Percentiles rank a stretch among this genome's conserved stretches.
phyloP scores from a whole-genome alignment of 1,284 basidiomycete genomes.

The Gymnopus androsaceus region DNA sequence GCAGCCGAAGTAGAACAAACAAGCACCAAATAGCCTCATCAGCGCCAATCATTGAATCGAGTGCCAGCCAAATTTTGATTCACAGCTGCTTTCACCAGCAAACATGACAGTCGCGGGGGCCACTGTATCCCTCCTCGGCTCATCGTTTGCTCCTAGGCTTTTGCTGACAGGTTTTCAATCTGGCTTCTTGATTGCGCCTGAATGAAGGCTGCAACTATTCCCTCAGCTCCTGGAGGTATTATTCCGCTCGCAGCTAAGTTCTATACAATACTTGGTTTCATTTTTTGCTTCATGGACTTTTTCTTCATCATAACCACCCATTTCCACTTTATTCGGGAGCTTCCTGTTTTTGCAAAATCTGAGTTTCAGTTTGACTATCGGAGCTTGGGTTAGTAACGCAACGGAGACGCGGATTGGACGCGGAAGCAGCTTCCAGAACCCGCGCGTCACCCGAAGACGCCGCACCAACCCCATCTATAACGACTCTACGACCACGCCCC shows the following conservation, averaged over 20 bases:
- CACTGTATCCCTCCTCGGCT: background rate
- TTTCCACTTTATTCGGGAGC: slow-evolving; percentile 77
- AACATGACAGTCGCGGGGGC: no score
- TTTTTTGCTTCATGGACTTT: background rate
- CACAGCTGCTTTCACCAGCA: no score
- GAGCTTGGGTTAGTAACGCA: slow-evolving; percentile 78
- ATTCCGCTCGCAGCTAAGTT: slow-evolving; percentile 67
- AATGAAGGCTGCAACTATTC: slow-evolving; percentile 51
- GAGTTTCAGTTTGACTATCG: slow-evolving; percentile 69
- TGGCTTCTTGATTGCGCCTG: slow-evolving; percentile 48
- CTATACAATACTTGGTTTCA: background rate
- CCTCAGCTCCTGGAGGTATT: slow-evolving; percentile 69
- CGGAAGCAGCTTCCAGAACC: no score
- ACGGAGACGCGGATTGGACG: no score
- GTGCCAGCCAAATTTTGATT: no score
- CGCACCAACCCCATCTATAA: background rate
- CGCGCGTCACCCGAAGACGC: background rate
- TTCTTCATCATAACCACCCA: slow-evolving; percentile 53
- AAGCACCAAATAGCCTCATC: no score
- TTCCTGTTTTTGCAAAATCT: slow-evolving; percentile 71
- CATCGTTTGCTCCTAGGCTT: background rate
- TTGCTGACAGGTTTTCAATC: background rate
- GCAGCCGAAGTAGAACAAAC: no score
- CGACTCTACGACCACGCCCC: background rate
- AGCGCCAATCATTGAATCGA: no score